Evolutionary conservation across 257 asterid genomes (phyloP).

Genomic region (Solanum sejunctum): DNA sequence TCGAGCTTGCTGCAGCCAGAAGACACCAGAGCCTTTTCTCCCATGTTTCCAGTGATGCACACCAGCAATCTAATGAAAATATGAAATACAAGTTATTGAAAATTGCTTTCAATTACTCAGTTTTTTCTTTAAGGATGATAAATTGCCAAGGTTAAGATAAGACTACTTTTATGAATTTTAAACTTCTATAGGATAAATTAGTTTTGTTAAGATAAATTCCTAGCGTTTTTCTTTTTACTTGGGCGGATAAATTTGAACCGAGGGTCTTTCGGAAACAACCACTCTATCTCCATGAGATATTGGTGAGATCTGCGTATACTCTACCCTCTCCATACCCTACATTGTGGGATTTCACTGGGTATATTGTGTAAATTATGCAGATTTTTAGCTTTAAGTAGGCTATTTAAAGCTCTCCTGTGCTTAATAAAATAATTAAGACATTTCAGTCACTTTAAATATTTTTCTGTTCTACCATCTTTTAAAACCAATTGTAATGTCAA

Average conservation of each 20-base stretch:
- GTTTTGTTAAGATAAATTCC: background rate
- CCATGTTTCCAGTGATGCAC: slow-evolving; percentile 94
- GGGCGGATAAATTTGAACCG: too few species aligned
- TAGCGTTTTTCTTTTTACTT: too few species aligned
- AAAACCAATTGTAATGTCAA: background rate
- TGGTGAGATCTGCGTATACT: too few species aligned
- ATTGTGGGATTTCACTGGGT: too few species aligned
- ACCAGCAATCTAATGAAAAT: slow-evolving; percentile 55
- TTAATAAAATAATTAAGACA: background rate
- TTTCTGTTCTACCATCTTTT: background rate
- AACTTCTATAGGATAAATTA: background rate
- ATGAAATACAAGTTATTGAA: background rate
- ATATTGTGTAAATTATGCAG: background rate
- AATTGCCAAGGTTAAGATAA: background rate
- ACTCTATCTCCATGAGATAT: too few species aligned
- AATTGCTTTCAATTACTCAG: background rate
- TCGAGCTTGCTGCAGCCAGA: slow-evolving; percentile 95
- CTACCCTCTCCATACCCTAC: too few species aligned
- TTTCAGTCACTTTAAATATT: background rate
- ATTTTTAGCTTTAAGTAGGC: background rate
- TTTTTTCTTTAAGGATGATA: background rate
- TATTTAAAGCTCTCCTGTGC: background rate
- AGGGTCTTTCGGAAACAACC: too few species aligned
- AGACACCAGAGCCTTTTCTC: slow-evolving; percentile 80
- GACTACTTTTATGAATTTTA: background rate